These are phyloP conservation scores for Populus pruinosa DNA, from an alignment of 345 rosid species.

Conservation along the genomic window DNA sequence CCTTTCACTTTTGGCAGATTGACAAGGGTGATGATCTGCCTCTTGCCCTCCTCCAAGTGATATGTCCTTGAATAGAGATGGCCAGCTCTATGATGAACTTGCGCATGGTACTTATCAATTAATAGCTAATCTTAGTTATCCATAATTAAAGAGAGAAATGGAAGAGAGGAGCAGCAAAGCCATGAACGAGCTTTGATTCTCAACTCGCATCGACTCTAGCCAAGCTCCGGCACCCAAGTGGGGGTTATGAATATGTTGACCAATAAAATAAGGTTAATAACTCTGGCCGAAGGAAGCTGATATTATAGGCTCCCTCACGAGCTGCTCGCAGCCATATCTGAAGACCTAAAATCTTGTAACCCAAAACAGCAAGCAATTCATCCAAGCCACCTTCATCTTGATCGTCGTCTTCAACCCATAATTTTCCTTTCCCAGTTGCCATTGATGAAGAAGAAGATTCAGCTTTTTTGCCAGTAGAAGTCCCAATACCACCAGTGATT, in stretches of 20 bases:
- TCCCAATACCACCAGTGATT: constrained; percentile 26
- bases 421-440: constrained; percentile 37
- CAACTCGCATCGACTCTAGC: too few species aligned
- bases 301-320: too few species aligned
- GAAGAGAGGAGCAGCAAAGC: too few species aligned
- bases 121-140: too few species aligned
- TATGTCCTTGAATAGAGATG: constrained; percentile 67
- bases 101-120: constrained; percentile 26
- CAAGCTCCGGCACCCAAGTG: too few species aligned
- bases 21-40: constrained; percentile 72
- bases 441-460: constrained; percentile 27
- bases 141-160: too few species aligned
- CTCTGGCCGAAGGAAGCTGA: too few species aligned
- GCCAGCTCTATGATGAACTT: constrained; percentile 57
- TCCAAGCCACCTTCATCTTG: constrained; percentile 42
- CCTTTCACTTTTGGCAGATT: constrained; percentile 82
- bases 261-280: too few species aligned
- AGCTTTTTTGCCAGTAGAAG: neutral
- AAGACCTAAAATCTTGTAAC: constrained; percentile 23
- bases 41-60: constrained; percentile 64
- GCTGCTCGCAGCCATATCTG: constrained; percentile 25
- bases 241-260: too few species aligned
- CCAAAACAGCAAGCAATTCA: constrained; percentile 27
- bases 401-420: constrained; percentile 33
- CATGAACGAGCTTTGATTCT: too few species aligned